Evolutionary conservation across 345 rosid species (phyloP), one percentile per base, ranked within the genome.

Genomic region (Camelina sativa): DNA sequence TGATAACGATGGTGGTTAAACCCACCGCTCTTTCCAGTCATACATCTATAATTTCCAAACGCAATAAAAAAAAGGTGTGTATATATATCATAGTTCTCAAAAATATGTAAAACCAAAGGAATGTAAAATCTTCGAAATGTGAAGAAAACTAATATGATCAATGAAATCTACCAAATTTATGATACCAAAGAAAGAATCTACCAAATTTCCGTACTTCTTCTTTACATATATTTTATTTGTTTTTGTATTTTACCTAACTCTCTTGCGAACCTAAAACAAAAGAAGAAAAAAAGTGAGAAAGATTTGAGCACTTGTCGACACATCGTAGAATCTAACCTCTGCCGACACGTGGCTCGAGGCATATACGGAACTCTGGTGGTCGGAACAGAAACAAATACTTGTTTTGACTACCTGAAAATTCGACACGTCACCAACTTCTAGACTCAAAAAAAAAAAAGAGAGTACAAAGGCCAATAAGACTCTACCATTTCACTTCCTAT

Each of bases 351-450:
- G 76, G 76, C 77, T 65, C 81, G 69, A 77, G 77, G 66, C 67
- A 65, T 0, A 71, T 71, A 77, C 80, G 80, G 62, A 71, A 77
- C 80, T 77, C 47, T 8, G 30, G 30, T 34, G 76, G 72, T 58
- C 72, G 72, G 76, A 77, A 71, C 73, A 77, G 72, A 77, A 52
- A 71, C 72, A 22, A 63, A 76, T 70, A 70, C 44, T 70, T 50
- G 11, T 16, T 53, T 72, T 72, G 81, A 77, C 73, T 59, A 72
- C 73, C 72, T 59, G 76, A 71, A 72, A 50, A 50, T 0, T 65
- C 72, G 81, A 77, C 81, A 77, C 81, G 77, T 77, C 63, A 71
- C n/a, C 69, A 41, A 10, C 57, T 77, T 59, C 43, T 72, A 71
- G 76, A 71, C 72, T 65, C 12, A 12, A 69, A 6, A 65, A 32